These are phyloP conservation scores for Pascua guehoae DNA, from an alignment of 1,284 basidiomycete species.

Conservation along the genomic window DNA sequence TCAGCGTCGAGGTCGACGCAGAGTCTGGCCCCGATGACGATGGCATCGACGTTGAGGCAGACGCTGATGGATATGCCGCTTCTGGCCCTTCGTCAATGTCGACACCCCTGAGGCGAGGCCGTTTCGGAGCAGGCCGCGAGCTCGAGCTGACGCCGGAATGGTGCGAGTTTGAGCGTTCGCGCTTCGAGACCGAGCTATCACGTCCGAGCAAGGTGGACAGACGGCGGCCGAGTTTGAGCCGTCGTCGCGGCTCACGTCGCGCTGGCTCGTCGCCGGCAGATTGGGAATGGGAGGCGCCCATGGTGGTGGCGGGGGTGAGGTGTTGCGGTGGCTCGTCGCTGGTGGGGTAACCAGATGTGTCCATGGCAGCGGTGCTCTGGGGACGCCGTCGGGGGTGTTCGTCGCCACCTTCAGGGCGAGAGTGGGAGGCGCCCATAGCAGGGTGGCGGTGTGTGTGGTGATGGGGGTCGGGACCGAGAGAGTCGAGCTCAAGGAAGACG, in stretches of 20 bases:
- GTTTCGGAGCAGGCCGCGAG: slow-evolving; percentile 6
- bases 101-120: slow-evolving; percentile 5
- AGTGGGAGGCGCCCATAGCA: too few species aligned
- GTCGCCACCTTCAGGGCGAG: too few species aligned
- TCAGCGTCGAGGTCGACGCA: not conserved
- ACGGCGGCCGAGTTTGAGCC: slow-evolving; percentile 3
- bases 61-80: too few species aligned
- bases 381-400: too few species aligned
- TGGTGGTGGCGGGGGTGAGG: not conserved
- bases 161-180: slow-evolving; percentile 15
- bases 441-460: too few species aligned
- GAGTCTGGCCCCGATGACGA: not conserved
- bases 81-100: slow-evolving; percentile 5
- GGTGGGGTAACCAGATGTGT: too few species aligned
- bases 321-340: too few species aligned
- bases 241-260: slow-evolving; percentile 2
- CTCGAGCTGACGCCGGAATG: slow-evolving; percentile 4
- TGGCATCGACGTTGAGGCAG: not conserved
- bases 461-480: too few species aligned
- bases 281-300: slow-evolving; percentile 33
- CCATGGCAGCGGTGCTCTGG: too few species aligned
- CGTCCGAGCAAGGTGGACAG: slow-evolving; percentile 8
- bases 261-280: slow-evolving; percentile 12
- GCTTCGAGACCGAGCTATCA: slow-evolving; percentile 5
- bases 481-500: too few species aligned